Conservation (phyloP, 108 stramenopile species). For the Cyclostephanos tholiformis region DNA sequence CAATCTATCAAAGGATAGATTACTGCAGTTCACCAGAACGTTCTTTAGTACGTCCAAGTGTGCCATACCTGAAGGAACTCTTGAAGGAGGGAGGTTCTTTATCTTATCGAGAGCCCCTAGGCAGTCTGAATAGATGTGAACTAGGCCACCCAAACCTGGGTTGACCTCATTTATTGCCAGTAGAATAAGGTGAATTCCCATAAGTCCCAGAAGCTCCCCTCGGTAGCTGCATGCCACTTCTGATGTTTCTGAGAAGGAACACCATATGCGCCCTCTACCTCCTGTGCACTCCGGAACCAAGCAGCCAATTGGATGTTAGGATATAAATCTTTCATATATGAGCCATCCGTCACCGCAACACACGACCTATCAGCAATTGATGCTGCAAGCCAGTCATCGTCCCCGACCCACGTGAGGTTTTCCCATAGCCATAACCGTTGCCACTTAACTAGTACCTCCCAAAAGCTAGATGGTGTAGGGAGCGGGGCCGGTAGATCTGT, state of each 20-base stretch:
- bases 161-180: constrained; percentile 6
- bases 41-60: constrained; percentile 24
- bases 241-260: constrained; percentile 13
- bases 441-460: not conserved
- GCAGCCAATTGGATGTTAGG: too few species aligned
- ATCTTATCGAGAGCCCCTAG: constrained; percentile 1
- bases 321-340: too few species aligned
- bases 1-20: constrained; percentile 3
- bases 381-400: too few species aligned
- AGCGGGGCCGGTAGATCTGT: not conserved
- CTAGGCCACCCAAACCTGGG: not conserved
- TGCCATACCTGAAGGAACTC: constrained; percentile 4
- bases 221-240: too few species aligned
- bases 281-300: too few species aligned
- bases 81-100: not conserved
- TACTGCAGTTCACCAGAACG: too few species aligned
- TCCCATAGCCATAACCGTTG: constrained; percentile 6
- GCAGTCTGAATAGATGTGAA: too few species aligned
- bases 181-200: too few species aligned
- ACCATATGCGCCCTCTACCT: not conserved
- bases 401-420: too few species aligned
- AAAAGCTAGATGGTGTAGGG: not conserved
- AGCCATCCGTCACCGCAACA: too few species aligned
- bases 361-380: too few species aligned
- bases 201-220: too few species aligned